phyloP scores from a whole-genome alignment of 345 rosid species.

The Melaleuca alternifolia region DNA sequence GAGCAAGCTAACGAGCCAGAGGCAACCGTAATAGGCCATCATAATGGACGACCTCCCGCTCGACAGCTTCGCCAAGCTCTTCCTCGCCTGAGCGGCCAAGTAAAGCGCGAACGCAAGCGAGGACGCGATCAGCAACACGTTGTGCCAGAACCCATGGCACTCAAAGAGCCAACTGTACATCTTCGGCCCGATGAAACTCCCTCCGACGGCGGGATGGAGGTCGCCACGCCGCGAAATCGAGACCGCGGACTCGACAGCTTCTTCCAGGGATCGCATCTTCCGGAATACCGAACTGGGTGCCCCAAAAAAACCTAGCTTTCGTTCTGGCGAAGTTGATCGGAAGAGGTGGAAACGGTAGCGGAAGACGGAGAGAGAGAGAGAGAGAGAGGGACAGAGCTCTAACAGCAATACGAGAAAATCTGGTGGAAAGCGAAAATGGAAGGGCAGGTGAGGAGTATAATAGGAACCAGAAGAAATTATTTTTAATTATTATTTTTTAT shows the following conservation, averaged over 20 bases:
- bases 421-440: neutral
- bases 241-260: neutral
- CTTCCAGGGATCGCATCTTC: neutral
- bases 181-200: constrained; percentile 2
- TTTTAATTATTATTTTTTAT: neutral
- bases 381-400: neutral
- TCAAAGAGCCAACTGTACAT: constrained; percentile 52
- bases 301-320: neutral
- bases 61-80: constrained; percentile 52
- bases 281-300: neutral
- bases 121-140: constrained; percentile 36
- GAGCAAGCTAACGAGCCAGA: constrained; percentile 88
- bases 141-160: constrained; percentile 80
- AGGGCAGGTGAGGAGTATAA: neutral
- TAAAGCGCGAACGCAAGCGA: constrained; percentile 59
- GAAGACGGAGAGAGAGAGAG: neutral
- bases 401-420: constrained; percentile 18
- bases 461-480: neutral
- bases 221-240: neutral
- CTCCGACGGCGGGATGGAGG: neutral
- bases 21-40: constrained; percentile 70
- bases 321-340: neutral
- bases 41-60: constrained; percentile 75
- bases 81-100: constrained; percentile 64
- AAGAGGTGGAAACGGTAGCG: neutral